Evolutionary conservation across 441 rosid species (phyloP), one percentile per base, ranked within the genome.

Genomic region (Mallotus repandus): DNA sequence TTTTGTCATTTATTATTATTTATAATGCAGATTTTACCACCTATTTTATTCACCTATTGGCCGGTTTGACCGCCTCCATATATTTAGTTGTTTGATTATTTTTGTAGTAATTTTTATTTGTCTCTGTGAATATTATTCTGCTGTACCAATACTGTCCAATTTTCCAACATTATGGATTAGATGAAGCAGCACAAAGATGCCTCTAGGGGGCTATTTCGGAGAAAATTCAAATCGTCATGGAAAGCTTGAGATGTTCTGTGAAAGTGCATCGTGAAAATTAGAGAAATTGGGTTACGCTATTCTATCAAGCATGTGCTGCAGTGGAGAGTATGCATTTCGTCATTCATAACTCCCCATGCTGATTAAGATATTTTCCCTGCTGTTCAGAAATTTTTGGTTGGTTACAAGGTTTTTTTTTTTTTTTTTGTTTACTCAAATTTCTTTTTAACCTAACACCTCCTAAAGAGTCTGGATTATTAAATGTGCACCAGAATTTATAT

Each of bases 151-250:
- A n/a, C n/a, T n/a, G n/a, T n/a, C n/a, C n/a, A n/a, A n/a, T n/a
- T n/a, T n/a, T n/a, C n/a, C n/a, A n/a, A n/a, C n/a, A 80, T 38
- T 60, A 55, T 57, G 88, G 86, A 72, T 80, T 89, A 62, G 89
- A 92, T 43, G 93, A 89, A 87, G 86, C 87, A 81, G 92, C 98
- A 25, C 94, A 89, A 77, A 87, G 72, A 75, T 81, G 81, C 72
- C 89, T 95, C 22, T 92, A 87, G 83, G 74, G 73, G 57, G 73
- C 83, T 70, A 85, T 95, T 54, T 91, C 99, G n/a, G 89, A 85
- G 29, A 76, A 78, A 80, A 87, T 92, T 74, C 92, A 74, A 48
- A 69, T 82, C 70, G 84, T 85, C 55, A 69, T 86, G 89, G 90
- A 88, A 80, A 78, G 77, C 49, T 78, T 88, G 71, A 52, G 87